Base-by-base conservation (phyloP, 2,329 filamentous ascomycete species). In the Aschersonia sp. region DNA sequence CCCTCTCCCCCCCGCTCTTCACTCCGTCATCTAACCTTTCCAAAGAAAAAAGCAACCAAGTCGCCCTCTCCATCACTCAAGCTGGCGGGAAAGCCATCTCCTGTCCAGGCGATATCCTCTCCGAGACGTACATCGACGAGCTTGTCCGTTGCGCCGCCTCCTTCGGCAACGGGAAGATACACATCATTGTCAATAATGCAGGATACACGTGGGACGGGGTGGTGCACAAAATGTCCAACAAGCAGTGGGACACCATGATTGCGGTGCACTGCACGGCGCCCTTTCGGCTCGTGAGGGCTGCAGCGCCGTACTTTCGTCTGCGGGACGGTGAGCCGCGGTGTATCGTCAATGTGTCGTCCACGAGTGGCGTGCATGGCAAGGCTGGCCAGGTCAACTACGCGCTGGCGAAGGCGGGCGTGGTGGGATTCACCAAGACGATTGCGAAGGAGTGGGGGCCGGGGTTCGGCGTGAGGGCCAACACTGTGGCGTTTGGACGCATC, bases 161-260 rank as follows among this genome's bases (percentile, higher is more conserved):
- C 45, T 94, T 94, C 60, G 89, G 89, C 50, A 71, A 75, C 53
- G 88, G 87, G 59, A 94, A 94, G 72, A 89, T 95, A 52, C 84
- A 94, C 64, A 84, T 92, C 61, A 83, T 94, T 49, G 85, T 94
- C 51, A 94, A 94, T 67, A 94, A 94, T 62, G 89, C 88, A 1
- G 88, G 87, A 42, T 94, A 87, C 67, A 94, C 89, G 1, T 94
- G 88, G 86, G 89, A 95, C 63, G 89, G 84, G 5, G 87, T 94
- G 40, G 88, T 94, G 55, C 86, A 94, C 73, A 94, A 92, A 74
- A 91, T 88, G 73, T 85, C 82, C 12, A 86, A 94, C 71, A 86
- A 86, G 69, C 87, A 94, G 73, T 94, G 86, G 86, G 84, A 92
- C 52, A 89, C 84, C 46, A 94, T 95, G 62, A 69, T 94, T 31